Base-by-base conservation (phyloP, 176 grass and related monocot species). In the Cenchrus americanus region DNA sequence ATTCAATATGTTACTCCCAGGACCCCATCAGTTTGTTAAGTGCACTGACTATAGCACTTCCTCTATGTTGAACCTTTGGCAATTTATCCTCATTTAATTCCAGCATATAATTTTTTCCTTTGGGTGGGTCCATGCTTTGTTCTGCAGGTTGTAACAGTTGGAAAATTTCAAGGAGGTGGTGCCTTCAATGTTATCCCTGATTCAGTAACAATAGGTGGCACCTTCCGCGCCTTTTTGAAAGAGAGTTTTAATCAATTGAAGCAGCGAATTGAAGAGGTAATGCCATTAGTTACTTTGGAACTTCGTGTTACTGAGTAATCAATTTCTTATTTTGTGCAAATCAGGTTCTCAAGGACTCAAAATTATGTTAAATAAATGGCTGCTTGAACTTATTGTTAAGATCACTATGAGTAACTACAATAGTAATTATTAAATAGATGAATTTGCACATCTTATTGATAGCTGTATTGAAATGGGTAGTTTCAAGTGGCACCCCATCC, bases 131-230 rank as follows among this genome's bases (percentile, higher is more conserved):
- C 13, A 18, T 83, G 6, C 46, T 88, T 84, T 70, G 26, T 66
- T 71, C 72, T 83, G 15, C 77, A 97, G 95, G 95, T 97, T 62
- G 88, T 97, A 68, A 94, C 95, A 81, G 90, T 97, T 63, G 92
- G 90, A 62, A 94, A 97, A 79, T 97, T 97, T 89, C 95, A 92
- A 91, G 95, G 95, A 76, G 95, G 88, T 66, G 88, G 81, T 48
- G 92, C 90, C 83, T 97, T 91, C 89, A 97, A 94, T 88, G 95
- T 97, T 17, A 97, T 97, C 71, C 95, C 95, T 44, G 90, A 97
- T 97, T 97, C 92, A 8, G 95, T 97, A 32, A 90, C 92, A 50
- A 92, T 97, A 78, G 90, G 90, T 52, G 92, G 95, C 54, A 97
- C 95, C 69, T 97, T 97, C 90, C 88, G 95, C 68, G 92, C 95